Evolutionary conservation across 306 rosid species (phyloP).

Genomic region (Vicia sativa): DNA sequence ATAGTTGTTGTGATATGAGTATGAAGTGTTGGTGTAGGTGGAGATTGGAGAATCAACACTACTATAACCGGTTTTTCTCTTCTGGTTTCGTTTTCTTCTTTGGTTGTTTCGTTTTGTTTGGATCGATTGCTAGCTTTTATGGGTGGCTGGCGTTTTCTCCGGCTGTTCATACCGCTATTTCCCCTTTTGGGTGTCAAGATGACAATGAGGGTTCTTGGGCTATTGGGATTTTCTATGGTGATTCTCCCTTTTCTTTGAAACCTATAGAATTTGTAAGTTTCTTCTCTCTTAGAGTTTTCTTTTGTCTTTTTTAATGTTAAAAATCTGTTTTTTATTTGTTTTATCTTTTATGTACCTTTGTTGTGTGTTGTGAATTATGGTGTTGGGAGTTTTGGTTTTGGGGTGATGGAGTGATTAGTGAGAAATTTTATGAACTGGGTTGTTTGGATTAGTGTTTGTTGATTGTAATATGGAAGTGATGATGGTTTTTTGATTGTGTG

Average conservation of each 20-base stretch:
- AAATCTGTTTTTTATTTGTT: background rate
- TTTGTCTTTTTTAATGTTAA: background rate
- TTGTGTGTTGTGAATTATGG: conserved; percentile 4
- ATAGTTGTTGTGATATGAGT: conserved; percentile 61
- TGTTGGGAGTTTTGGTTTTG: background rate
- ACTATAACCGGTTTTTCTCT: conserved; percentile 55
- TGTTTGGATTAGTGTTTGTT: conserved; percentile 6
- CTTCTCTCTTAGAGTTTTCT: background rate
- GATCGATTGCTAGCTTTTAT: conserved; percentile 75
- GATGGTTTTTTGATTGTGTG: conserved; percentile 37
- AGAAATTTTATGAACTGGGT: background rate
- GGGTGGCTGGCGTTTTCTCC: conserved; percentile 88
- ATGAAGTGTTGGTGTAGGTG: conserved; percentile 65
- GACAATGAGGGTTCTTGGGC: conserved; percentile 99
- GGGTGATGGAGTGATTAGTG: background rate
- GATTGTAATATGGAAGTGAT: conserved; percentile 31
- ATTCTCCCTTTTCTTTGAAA: conserved; percentile 82
- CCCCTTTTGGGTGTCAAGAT: conserved; percentile 69
- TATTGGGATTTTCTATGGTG: conserved; percentile 86
- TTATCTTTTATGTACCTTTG: background rate
- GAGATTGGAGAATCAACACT: conserved; percentile 53
- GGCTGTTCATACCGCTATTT: conserved; percentile 46
- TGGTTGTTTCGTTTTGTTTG: conserved; percentile 74
- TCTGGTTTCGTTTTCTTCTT: conserved; percentile 80
- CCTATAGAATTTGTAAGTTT: conserved; percentile 81